Evolutionary conservation across 2,329 filamentous ascomycete species (phyloP), one percentile per base, ranked within the genome.

Genomic region (Diaporthe vaccinii): DNA sequence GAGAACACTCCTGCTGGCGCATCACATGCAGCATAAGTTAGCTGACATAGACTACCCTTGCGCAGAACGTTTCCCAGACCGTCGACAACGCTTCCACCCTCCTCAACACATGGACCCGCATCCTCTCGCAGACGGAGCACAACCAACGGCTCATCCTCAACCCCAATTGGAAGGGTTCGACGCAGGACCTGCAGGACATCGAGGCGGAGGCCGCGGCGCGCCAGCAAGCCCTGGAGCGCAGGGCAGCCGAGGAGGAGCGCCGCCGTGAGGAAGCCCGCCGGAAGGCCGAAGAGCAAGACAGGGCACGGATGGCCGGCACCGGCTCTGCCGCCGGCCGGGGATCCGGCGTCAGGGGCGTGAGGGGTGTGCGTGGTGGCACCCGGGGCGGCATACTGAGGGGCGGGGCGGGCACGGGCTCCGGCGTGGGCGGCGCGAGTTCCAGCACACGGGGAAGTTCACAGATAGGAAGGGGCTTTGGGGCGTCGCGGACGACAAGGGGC

Each of bases 81-180:
- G 95, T 98, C 57, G 90, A 90, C 78, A 96, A 96, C 73, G 95
- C 97, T 4, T 97, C 96, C 20, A 94, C 94, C 1, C 90, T 99
- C 20, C 91, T 99, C 44, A 95, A 97, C 80, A 98, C 96, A 22
- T 99, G 96, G 96, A 98, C 95, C 12, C 93, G 95, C 71, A 98
- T 99, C 78, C 90, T 99, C 17, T 97, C 95, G 9, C 97, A 99
- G 84, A 98, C 97, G 6, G 97, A 99, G 84, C 97, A 99, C 85
- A 98, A 98, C 82, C 96, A 98, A 83, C 92, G 97, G 34, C 87
- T 99, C 69, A 93, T 99, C 59, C 89, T 98, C 61, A 94, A 98
- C 81, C 94, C 95, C 2, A 88, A 91, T 75, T 99, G 96, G 95
- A 93, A 96, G 81, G 97, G 97, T 74, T 94, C 96, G 39, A 94